Evolutionary conservation across 2,329 filamentous ascomycete species (phyloP), one percentile per base, ranked within the genome.

Genomic region (Penicillium sp.): DNA sequence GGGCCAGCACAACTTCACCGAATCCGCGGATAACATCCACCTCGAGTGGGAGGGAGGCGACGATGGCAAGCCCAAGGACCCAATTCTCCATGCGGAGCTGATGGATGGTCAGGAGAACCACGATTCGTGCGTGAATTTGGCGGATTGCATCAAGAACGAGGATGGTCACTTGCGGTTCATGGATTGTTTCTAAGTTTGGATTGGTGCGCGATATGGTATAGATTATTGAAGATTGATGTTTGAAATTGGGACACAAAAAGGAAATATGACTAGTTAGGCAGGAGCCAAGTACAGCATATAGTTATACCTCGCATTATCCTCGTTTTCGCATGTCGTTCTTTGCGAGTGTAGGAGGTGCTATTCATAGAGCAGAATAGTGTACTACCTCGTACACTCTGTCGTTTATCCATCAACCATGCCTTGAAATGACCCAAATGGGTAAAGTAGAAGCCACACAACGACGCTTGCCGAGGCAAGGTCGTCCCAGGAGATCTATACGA

Each of bases 91-190:
- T 35, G 66, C 65, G 1, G 39, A 59, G 19, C 18, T 68, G 11
- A 37, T 51, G 10, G 60, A 63, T n/a, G 59, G 60, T 4, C 37
- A 55, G 4, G 65, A 65, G n/a, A 24, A 53, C 1, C 49, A 54
- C n/a, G 50, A 52, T 1, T 58, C 62, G 6, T 16, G 41, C 11
- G 55, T 68, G 33, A 67, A 68, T 19, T 51, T 68, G 55, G 62
- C 49, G 6, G 36, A 55, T 16, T 68, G 66, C 37, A 67, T 68
- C 50, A 68, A 66, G 52, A 68, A 68, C 14, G 60, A 60, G 41
- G 57, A 66, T 51, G 65, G 65, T 4, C 41, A 49, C n/a, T 46
- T 67, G 41, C 52, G 51, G 10, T 68, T 55, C 52, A 65, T 67
- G 66, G 60, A 60, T 36, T 68, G 65, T 56, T 66, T 66, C 54